Conservation (phyloP, 805 yeast species). For the Ogataea sp. region DNA sequence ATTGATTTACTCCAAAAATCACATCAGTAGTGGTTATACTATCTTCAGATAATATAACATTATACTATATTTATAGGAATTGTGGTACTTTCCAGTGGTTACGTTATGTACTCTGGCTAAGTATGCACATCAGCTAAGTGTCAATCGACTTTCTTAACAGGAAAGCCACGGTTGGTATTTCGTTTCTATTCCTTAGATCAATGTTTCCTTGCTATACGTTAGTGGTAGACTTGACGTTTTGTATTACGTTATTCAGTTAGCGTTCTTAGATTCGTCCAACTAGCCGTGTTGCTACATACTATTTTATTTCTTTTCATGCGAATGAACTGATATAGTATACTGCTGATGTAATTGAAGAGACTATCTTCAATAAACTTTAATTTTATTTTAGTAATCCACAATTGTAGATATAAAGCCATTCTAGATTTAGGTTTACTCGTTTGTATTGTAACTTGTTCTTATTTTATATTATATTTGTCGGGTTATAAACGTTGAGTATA, state of each 20-base stretch:
- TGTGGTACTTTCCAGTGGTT: slow-evolving; percentile 32
- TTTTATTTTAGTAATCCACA: no score
- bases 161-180: slow-evolving; percentile 62
- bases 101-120: slow-evolving; percentile 27
- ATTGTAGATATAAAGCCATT: no score
- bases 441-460: no score
- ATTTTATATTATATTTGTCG: no score
- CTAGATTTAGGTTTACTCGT: no score
- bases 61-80: slow-evolving; percentile 36
- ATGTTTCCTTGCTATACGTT: slow-evolving; percentile 21
- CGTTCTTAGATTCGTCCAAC: slow-evolving; percentile 28
- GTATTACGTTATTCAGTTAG: slow-evolving; percentile 8
- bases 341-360: no score
- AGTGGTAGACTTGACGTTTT: slow-evolving; percentile 24
- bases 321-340: not conserved
- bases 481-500: no score
- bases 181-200: slow-evolving; percentile 72
- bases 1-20: slow-evolving; percentile 28
- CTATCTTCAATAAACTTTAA: no score
- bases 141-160: slow-evolving; percentile 67
- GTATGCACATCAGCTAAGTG: slow-evolving; percentile 53
- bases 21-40: slow-evolving; percentile 83
- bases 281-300: slow-evolving; percentile 46
- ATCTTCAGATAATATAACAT: slow-evolving; percentile 58
- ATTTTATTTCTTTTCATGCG: slow-evolving; percentile 1